Evolutionary conservation across 2,329 filamentous ascomycete genomes (phyloP).

Genomic region (Aspergillus hiratsukae): DNA sequence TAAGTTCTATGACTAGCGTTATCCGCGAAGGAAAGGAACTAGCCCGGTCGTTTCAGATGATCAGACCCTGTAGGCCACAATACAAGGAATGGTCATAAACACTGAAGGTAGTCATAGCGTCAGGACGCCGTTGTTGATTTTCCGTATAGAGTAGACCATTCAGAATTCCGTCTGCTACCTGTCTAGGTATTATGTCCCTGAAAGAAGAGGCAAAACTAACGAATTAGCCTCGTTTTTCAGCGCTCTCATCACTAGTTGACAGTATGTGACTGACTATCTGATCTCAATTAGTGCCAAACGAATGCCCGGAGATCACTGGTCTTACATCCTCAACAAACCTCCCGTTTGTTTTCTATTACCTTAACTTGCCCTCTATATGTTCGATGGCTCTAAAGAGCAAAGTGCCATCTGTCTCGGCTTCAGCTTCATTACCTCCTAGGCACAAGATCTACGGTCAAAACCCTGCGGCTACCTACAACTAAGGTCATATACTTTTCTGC

Average conservation of each 20-base stretch:
- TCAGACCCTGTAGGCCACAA: background rate
- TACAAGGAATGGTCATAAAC: background rate
- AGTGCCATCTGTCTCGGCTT: background rate
- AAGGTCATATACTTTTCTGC: background rate
- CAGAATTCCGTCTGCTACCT: background rate
- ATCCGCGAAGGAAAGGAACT: background rate
- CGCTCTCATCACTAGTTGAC: background rate
- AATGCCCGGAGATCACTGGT: background rate
- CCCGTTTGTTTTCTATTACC: background rate
- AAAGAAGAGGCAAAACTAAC: background rate
- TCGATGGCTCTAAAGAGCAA: background rate
- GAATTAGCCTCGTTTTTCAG: background rate
- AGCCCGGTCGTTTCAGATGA: background rate
- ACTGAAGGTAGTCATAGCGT: background rate
- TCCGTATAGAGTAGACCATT: background rate
- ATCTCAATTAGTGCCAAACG: background rate
- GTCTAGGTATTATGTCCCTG: background rate
- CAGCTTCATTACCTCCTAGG: background rate
- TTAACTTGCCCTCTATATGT: background rate
- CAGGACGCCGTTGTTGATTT: background rate
- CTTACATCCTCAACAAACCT: background rate
- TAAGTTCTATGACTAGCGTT: background rate
- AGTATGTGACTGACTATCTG: background rate
- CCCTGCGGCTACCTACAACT: background rate
- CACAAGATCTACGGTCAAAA: background rate